Base-by-base conservation (phyloP, 306 rosid species). In the cucumber (Cucumis sativus) region DNA sequence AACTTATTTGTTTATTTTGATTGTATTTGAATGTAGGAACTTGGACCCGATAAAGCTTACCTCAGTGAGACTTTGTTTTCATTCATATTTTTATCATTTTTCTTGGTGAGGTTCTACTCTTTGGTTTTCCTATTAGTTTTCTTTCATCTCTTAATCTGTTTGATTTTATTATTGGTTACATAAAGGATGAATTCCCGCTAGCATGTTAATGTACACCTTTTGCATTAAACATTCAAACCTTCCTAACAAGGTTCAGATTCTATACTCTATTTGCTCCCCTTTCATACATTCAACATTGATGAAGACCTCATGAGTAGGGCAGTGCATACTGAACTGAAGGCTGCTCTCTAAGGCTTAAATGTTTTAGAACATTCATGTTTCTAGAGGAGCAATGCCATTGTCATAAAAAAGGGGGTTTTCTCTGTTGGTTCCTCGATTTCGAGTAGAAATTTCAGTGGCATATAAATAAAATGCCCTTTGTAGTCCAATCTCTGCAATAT, bases 61-160 rank as follows among this genome's bases (percentile, higher is more conserved):
- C 78, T 91, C 47, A 91, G 98, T 28, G 98, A 94, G 85, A 83
- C 89, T 63, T 64, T 94, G 55, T 94, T 94, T 41, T 0, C 91
- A 41, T 41, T 77, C 23, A 85, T 91, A 77, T 94, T 94, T 76
- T 21, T 83, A 40, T 91, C 98, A 74, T 94, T 91, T 80, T 79
- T 81, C 74, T 70, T 90, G 90, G 97, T 93, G 84, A 79, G 90
- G 75, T 62, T 68, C 52, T 63, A 47, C 25, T 18, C 75, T 40
- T 18, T 77, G 16, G 37, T 25, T 58, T 45, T 37, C n/a, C 37
- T n/a, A 8, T 55, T 35, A n/a, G 30, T 37, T n/a, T 17, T 18
- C 52, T 39, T 43, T 43, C 52, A 49, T 33, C 37, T 33, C 37
- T 33, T 33, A 33, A 20, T 40, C 52, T 40, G 0, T 2, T 7